A percentile compares a stretch with the other conserved stretches of the same genome.
phyloP scores from a whole-genome alignment of 441 rosid genomes.

The Adansonia gregorii region DNA sequence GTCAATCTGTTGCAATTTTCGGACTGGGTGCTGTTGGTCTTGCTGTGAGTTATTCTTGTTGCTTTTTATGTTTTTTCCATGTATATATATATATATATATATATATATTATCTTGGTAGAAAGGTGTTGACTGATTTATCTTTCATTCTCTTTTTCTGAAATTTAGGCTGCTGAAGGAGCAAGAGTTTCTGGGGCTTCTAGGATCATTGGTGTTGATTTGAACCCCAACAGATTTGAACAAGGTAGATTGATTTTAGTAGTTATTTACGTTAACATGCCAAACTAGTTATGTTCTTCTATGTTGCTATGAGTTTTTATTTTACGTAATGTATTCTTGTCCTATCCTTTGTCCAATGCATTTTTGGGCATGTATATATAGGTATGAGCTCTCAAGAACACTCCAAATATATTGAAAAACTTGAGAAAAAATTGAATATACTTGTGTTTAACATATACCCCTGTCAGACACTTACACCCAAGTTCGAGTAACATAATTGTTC shows the following conservation, averaged over 20 bases:
- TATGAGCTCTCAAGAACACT: too few species aligned
- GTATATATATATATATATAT: too few species aligned
- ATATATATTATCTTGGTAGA: not conserved
- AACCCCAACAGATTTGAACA: constrained; percentile 55
- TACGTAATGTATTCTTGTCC: too few species aligned
- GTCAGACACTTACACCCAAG: too few species aligned
- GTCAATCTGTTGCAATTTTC: constrained; percentile 69
- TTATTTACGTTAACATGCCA: not conserved
- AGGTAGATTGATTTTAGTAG: constrained; percentile 41
- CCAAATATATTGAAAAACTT: too few species aligned
- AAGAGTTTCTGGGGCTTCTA: constrained; percentile 68
- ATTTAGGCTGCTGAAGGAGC: constrained; percentile 83
- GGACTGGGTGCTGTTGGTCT: constrained; percentile 93
- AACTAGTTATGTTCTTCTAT: too few species aligned
- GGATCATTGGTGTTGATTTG: constrained; percentile 83
- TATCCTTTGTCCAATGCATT: too few species aligned
- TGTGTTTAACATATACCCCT: too few species aligned
- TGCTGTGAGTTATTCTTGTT: constrained; percentile 47
- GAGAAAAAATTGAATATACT: too few species aligned
- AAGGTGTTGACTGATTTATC: not conserved
- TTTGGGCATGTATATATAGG: too few species aligned
- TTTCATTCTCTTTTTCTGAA: not conserved
- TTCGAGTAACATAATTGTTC: not conserved
- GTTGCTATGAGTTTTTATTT: too few species aligned
- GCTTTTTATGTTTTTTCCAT: not conserved